Conservation (phyloP, 2,329 filamentous ascomycete genomes). For the Fusarium heterosporum region DNA sequence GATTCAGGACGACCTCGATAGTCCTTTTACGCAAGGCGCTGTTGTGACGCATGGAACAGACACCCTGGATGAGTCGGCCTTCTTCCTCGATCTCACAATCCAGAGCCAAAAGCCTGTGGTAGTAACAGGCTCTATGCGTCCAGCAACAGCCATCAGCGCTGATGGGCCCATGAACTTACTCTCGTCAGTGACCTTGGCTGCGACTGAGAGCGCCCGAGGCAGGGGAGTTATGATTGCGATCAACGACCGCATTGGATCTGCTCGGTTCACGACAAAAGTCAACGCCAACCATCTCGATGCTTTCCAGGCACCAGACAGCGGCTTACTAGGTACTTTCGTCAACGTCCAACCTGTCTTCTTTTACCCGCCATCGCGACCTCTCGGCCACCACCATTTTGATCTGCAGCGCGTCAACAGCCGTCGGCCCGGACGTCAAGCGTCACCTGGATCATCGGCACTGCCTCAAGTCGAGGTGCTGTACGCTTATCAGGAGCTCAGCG, state of each 20-base stretch:
- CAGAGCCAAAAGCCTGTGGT: constrained; percentile 69
- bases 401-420: constrained; percentile 42
- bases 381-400: constrained; percentile 59
- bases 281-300: constrained; percentile 73
- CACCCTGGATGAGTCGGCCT: constrained; percentile 72
- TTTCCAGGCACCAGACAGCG: constrained; percentile 68
- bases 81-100: constrained; percentile 70
- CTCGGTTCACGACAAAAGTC: constrained; percentile 70
- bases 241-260: constrained; percentile 69
- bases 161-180: constrained; percentile 73
- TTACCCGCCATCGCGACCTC: constrained; percentile 63
- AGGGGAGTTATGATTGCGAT: constrained; percentile 70
- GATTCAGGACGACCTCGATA: constrained; percentile 62
- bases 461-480: constrained; percentile 69
- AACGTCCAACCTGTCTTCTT: constrained; percentile 70
- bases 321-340: constrained; percentile 68
- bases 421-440: constrained; percentile 19
- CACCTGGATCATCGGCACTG: constrained; percentile 49
- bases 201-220: constrained; percentile 56
- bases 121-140: constrained; percentile 71
- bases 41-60: constrained; percentile 75
- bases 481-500: constrained; percentile 64
- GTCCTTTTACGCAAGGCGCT: constrained; percentile 58
- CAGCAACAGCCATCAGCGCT: constrained; percentile 70
- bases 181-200: constrained; percentile 68